Base-by-base conservation (phyloP, 768 basidiomycete species). In the Tricholoma hemisulphureum region DNA sequence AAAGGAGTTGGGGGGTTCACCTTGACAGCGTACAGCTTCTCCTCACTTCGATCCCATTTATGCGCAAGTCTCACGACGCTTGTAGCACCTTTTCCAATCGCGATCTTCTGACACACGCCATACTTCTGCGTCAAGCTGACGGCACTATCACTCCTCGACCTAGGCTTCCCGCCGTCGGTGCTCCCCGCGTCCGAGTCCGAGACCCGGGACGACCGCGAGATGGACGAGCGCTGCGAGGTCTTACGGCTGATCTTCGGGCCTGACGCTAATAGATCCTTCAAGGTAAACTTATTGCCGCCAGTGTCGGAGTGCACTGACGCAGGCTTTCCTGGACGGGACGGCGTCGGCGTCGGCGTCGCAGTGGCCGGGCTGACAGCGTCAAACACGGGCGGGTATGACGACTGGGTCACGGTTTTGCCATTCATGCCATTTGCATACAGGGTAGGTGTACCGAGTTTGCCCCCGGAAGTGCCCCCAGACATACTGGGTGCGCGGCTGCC, bases 1-100 rank as follows among this genome's bases (percentile, higher is more conserved):
- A 48, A 53, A 57, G 14, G 35, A 60, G 46, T 48, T 51, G 18
- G 29, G 34, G 51, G 20, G 72, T 85, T 56, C 58, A 95, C 94
- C 86, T 99, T 99, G 74, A 99, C 91, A 45, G 96, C 96, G 65
- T 98, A 99, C 29, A 98, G 78, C 79, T 95, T 96, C 77, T 99
- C 96, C 73, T 96, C 95, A 20, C 80, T 85, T 58, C 95, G 81
- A 71, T 99, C 97, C 96, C 96, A 98, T 77, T 98, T 99, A 76
- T 99, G 97, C 41, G 95, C 96, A 16, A 99, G 82, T 46, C 93
- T 80, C 43, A 99, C 96, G 55, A 98, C 94, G 49, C 92, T 93
- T 23, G 97, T 99, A n/a, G 96, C 97, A 18, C 96, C 96, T 73
- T 95, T 97, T 35, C 96, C 96, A 61, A 99, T 97, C 11, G 96